These are phyloP conservation scores for Ascosphaera apis DNA, from an alignment of 2,329 filamentous ascomycete genomes.

Conservation along the genomic window DNA sequence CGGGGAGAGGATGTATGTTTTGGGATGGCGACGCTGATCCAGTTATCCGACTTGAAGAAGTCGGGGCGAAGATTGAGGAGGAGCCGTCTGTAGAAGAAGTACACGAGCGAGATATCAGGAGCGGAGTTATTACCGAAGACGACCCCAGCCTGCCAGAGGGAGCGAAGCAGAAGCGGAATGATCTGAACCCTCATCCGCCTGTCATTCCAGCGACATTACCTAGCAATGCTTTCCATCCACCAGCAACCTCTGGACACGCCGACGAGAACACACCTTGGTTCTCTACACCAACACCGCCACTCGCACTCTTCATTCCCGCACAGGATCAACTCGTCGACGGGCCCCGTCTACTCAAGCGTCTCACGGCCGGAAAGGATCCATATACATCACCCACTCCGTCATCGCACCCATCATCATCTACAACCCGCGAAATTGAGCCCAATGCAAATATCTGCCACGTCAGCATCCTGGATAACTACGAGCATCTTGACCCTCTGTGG, in stretches of 20 bases:
- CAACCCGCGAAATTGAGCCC: too few species aligned
- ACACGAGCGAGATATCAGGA: too few species aligned
- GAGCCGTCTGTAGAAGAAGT: too few species aligned
- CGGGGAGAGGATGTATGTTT: slow-evolving; percentile 69
- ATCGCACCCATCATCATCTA: too few species aligned
- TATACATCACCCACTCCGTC: too few species aligned
- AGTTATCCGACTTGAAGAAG: too few species aligned
- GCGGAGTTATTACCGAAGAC: too few species aligned
- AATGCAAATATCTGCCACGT: slow-evolving; percentile 58
- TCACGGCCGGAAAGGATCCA: slow-evolving; percentile 48
- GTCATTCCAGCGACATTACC: slow-evolving; percentile 6
- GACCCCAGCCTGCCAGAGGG: too few species aligned
- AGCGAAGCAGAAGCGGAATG: slow-evolving; percentile 44
- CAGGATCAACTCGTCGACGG: slow-evolving; percentile 72
- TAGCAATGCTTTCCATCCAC: neutral
- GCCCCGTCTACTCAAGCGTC: slow-evolving; percentile 44
- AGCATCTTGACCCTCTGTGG: slow-evolving; percentile 90
- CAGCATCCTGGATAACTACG: slow-evolving; percentile 67
- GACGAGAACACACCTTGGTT: slow-evolving; percentile 45
- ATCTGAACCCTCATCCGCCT: slow-evolving; percentile 12
- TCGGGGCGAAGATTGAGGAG: too few species aligned
- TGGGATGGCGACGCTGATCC: too few species aligned
- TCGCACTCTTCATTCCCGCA: slow-evolving; percentile 75
- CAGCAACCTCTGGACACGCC: neutral
- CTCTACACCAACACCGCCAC: slow-evolving; percentile 50